Evolutionary conservation across 2,329 filamentous ascomycete species (phyloP), one percentile per base, ranked within the genome.

Genomic region (Gyromitra esculenta): DNA sequence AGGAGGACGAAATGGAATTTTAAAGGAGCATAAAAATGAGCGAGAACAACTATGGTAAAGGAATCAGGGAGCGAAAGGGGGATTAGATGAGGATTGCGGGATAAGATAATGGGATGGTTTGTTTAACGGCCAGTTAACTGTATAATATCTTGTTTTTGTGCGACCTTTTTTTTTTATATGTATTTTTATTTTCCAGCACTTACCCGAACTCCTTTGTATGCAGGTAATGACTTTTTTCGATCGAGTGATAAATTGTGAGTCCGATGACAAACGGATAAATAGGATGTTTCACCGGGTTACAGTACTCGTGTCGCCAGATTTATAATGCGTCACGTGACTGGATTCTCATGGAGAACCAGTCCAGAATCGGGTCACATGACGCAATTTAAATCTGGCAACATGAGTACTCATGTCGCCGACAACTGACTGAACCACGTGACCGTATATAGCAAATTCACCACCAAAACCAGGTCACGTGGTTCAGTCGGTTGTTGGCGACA

Each of bases 121-220:
- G 39, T 15, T 64, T 57, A 50, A 69, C n/a, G 65, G 64, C 59
- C 59, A 75, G 65, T 71, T 56, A 35, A 64, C 59, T 70, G 39
- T 65, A 75, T 15, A 57, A 75, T 71, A 70, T 37, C 54, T 69
- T 56, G 41, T n/a, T 63, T 31, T 56, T 3, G 25, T 31, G 21
- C 13, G 50, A 31, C 70, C 48, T 59, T n/a, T 45, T 45, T 31
- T 43, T 18, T 56, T 37, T 11, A 13, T 37, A 37, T 57, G 11
- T 18, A 35, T 18, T 37, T 57, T n/a, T 35, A 15, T 35, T 54
- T 45, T 54, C 8, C 4, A 31, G 18, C 21, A 8, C 5, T 54
- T 54, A 9, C 6, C 50, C 21, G 2, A n/a, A 5, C 43, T 6
- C 21, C 1, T 43, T n/a, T 7, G 41, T 21, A 9, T 15, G n/a